These are phyloP conservation scores for Fusarium kyushuense DNA, from an alignment of 2,329 filamentous ascomycete species.

Conservation along the genomic window DNA sequence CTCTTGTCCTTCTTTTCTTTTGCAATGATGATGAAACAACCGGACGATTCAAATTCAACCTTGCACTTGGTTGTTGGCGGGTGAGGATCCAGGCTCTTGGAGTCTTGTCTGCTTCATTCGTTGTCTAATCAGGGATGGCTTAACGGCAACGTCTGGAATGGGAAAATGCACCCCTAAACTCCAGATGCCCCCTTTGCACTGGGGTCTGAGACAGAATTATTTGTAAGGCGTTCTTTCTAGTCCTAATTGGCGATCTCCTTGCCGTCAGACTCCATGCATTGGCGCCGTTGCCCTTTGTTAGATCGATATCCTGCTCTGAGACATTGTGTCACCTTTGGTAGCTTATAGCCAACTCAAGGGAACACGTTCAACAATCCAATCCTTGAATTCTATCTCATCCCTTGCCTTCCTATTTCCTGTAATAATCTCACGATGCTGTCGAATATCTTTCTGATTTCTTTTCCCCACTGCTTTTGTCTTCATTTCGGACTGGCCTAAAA, in stretches of 20 bases:
- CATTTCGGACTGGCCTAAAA: too few relatives aligned
- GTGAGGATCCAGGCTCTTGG: not conserved
- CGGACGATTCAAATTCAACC: not conserved
- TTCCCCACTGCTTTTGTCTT: not conserved
- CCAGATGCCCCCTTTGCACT: not conserved
- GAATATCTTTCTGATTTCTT: rapidly evolving
- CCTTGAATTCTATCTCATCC: conserved; percentile 6
- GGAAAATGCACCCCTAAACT: not conserved
- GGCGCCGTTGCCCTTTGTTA: not conserved
- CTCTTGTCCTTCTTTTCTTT: not conserved
- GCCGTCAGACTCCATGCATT: not conserved
- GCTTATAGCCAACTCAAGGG: too few relatives aligned
- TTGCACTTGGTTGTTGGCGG: not conserved
- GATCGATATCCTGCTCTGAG: not conserved
- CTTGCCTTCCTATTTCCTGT: not conserved
- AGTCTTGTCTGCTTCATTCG: not conserved
- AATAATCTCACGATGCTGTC: not conserved
- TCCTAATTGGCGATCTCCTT: not conserved
- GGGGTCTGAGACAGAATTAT: not conserved
- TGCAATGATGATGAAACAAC: not conserved
- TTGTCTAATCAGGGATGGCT: not conserved
- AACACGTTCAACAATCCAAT: not conserved
- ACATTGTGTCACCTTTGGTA: conserved; percentile 9
- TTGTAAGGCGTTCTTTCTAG: not conserved
- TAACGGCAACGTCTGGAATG: not conserved